Base-by-base conservation (phyloP, 305 asterid species). In the Euphrasia arctica region DNA sequence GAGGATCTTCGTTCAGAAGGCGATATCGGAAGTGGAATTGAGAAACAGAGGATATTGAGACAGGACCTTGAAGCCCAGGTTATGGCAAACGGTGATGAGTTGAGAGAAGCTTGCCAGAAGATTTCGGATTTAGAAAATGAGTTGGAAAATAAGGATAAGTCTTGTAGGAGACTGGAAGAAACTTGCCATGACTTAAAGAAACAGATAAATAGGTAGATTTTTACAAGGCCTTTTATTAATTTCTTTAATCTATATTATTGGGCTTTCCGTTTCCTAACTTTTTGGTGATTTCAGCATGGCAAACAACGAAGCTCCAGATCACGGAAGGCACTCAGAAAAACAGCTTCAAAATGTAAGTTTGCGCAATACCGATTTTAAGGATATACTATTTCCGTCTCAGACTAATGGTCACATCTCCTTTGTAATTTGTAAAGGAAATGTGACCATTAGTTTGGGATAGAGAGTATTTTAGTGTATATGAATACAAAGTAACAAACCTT, bases 261-360 rank as follows among this genome's bases (percentile, higher is more conserved):
- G 66, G 54, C 22, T 57, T 62, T 62, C 52, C 43, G 5, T 60
- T 70, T 60, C 49, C 70, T 69, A 75, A 74, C 14, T 62, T 48
- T 65, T 6, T 28, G 39, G 9, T 66, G 45, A 52, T 78, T 85
- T 73, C 87, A 82, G 95, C 72, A 70, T 60, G 62, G 13, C 67
- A 45, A 62, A 73, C 64, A 70, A 62, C 75, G 89, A 77, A 70
- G 67, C 62, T 67, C 65, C 68, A 54, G 81, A 69, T 64, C 66
- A 68, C 2, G 70, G 69, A 67, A 81, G 72, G 58, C 74, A 65
- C 55, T 58, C 57, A 59, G 82, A 72, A 75, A 77, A 65, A 64
- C 83, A 70, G 61, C 82, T 80, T 66, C 82, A 76, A 79, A 77
- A 77, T 57, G 97, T 86, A 77, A 79, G 96, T 70, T 71, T 48